Evolutionary conservation across 805 yeast species (phyloP), one percentile per base, ranked within the genome.

Genomic region (Saturnispora gosingensis): DNA sequence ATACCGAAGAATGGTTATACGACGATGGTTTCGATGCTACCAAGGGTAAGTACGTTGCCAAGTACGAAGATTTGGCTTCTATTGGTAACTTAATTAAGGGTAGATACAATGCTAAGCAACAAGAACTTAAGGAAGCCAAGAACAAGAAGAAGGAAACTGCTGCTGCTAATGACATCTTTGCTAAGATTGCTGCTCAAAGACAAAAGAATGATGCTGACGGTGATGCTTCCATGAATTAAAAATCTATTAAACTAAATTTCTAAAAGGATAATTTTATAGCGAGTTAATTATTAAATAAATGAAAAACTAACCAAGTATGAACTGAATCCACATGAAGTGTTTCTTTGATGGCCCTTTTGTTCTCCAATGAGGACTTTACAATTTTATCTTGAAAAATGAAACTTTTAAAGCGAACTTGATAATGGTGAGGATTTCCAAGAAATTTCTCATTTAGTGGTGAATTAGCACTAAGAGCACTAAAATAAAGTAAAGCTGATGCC

Each of bases 1-100:
- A 82, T 70, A 82, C 98, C 59, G 99, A 93, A 79, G 97, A 91
- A 67, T 93, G 99, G 99, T 81, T 93, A 65, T 93, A 93, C 72
- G 96, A 86, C 56, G 99, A 89, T 53, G 98, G 98, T 67, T 89
- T 87, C 68, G 99, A 93, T 71, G 81, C 97, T 57, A 78, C 90
- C 65, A 90, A 93, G 81, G 99, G 93, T 63, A 88, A 85, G 70
- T 93, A 91, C 78, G 83, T 95, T 72, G 98, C 99, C 66, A 90
- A 87, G 74, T 89, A 89, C 74, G 98, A 93, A 75, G 99, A 93
- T 73, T 82, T 93, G 66, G 95, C 97, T 45, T 80, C 96, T 43
- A 76, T 83, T 61, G 99, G 99, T 71, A 91, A 93, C 78, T 75
- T 93, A 61, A 88, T 93, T 73, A 86, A 83, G 75, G 98, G 97